Percentiles rank a stretch among this genome's conserved stretches.
These are phyloP conservation scores for Meyerozyma elateridarum DNA, from an alignment of 1,139 yeast genomes.

Conservation along the genomic window DNA sequence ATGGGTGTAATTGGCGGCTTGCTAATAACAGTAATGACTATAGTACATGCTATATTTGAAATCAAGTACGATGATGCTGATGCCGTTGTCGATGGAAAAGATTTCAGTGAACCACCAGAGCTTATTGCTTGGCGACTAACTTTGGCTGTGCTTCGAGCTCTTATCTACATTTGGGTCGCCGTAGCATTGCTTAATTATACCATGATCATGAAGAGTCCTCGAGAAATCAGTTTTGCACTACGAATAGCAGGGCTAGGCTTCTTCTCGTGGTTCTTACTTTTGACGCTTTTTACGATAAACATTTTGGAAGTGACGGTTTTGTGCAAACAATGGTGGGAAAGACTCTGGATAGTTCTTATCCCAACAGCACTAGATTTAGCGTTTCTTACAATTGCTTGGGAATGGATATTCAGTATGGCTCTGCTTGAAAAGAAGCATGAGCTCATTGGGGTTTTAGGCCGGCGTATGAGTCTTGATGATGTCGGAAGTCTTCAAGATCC, in stretches of 20 bases:
- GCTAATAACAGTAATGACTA: slow-evolving; percentile 18
- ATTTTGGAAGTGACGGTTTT: slow-evolving; percentile 25
- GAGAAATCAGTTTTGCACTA: slow-evolving; percentile 30
- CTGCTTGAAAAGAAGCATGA: slow-evolving; percentile 40
- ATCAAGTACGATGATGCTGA: slow-evolving; percentile 10
- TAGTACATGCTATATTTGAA: slow-evolving; percentile 15
- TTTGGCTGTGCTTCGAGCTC: slow-evolving; percentile 18
- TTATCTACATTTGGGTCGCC: slow-evolving; percentile 25
- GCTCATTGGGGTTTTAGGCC: slow-evolving; percentile 44
- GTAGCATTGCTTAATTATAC: slow-evolving; percentile 27
- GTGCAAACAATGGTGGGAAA: slow-evolving; percentile 25
- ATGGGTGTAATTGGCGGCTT: slow-evolving; percentile 17
- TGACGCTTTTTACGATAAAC: slow-evolving; percentile 24
- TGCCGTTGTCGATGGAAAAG: slow-evolving; percentile 12
- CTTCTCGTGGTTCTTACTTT: slow-evolving; percentile 32
- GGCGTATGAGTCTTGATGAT: slow-evolving; percentile 40
- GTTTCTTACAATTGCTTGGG: slow-evolving; percentile 44
- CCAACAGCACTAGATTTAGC: slow-evolving; percentile 36
- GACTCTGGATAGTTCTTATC: slow-evolving; percentile 37
- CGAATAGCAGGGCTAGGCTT: slow-evolving; percentile 39
- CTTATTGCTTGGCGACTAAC: slow-evolving; percentile 7
- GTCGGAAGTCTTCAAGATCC: slow-evolving; percentile 14
- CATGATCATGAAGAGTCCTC: slow-evolving; percentile 23
- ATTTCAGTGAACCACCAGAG: slow-evolving; percentile 8
- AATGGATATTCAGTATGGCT: slow-evolving; percentile 45